These are phyloP conservation scores for Dunaliella salina DNA, from an alignment of 163 green algal genomes.

Conservation along the genomic window DNA sequence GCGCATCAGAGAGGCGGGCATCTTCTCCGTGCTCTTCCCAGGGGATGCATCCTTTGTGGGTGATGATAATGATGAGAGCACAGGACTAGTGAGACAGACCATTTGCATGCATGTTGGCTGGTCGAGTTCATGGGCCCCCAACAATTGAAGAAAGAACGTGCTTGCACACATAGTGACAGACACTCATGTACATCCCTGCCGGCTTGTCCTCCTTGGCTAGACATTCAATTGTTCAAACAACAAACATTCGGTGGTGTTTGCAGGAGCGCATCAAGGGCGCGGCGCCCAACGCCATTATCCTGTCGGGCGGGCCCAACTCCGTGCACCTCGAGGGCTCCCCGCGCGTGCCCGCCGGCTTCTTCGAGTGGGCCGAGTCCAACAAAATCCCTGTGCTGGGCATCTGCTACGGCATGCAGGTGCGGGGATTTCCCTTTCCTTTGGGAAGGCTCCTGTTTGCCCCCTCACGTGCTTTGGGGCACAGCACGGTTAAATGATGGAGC, in stretches of 20 bases:
- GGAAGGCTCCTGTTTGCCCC: too few species aligned
- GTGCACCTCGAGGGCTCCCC: conserved; percentile 82
- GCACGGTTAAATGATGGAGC: neutral
- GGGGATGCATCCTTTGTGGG: conserved; percentile 79
- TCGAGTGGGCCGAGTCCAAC: conserved; percentile 66
- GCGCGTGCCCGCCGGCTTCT: conserved; percentile 80
- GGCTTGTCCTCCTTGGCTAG: too few species aligned
- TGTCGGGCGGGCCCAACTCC: conserved; percentile 93
- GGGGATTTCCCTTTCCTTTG: too few species aligned
- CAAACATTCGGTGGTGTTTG: too few species aligned
- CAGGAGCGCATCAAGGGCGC: conserved; percentile 77
- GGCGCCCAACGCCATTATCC: conserved; percentile 81
- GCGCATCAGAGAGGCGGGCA: conserved; percentile 82
- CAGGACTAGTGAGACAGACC: too few species aligned
- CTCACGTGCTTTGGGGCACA: neutral
- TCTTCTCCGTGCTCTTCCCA: conserved; percentile 89
- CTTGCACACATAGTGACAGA: too few species aligned
- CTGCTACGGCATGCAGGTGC: conserved; percentile 95
- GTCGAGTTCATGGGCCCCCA: too few species aligned
- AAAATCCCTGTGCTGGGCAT: conserved; percentile 90
- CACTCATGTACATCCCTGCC: too few species aligned
- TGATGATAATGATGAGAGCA: too few species aligned
- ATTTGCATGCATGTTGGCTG: too few species aligned
- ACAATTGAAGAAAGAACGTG: too few species aligned
- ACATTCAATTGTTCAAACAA: too few species aligned